Evolutionary conservation across 2,329 filamentous ascomycete genomes (phyloP), one percentile per base, ranked within the genome.

Genomic region (Eutypa lata): DNA sequence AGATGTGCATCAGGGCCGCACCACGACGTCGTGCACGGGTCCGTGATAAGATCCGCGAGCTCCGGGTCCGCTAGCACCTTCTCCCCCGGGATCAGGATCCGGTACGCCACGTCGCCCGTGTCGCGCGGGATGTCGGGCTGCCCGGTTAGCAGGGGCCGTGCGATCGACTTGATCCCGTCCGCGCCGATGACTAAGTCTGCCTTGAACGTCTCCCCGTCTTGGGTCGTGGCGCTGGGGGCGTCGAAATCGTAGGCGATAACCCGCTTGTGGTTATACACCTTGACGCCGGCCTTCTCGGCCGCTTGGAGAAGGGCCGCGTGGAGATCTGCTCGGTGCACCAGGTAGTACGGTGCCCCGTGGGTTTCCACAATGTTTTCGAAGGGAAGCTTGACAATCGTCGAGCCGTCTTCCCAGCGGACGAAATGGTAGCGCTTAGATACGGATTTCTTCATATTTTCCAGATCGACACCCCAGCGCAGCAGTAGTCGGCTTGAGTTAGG

Each of bases 71-170:
- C 53, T 6, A 60, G 51, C 7, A 72, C 56, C 35, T 61, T 60
- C n/a, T 62, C 50, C 0, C 56, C 62, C 13, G 65, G 58, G 2
- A 71, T 59, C 8, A 70, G 51, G 26, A 71, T 65, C 3, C 70
- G 64, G 62, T 72, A 71, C 11, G 68, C 69, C 21, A 71, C 61
- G 46, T 71, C 68, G 18, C 69, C 68, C 0, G 68, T 70, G 28
- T 63, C 65, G 16, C 53, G 53, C 0, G 63, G 61, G 19, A 57
- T 52, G 38, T 67, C 65, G 2, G 55, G 59, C n/a, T 57, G 54
- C 16, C 63, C 61, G 26, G 61, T 61, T 18, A 68, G 49, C n/a
- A 60, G 53, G 8, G 60, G 57, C 4, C 67, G 58, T 24, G 56
- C 52, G 24, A 53, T 47, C 2, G 65, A 69, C 37, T 61, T 61